phyloP scores from a whole-genome alignment of 2,329 filamentous ascomycete genomes.

The Stagonosporopsis tanaceti region DNA sequence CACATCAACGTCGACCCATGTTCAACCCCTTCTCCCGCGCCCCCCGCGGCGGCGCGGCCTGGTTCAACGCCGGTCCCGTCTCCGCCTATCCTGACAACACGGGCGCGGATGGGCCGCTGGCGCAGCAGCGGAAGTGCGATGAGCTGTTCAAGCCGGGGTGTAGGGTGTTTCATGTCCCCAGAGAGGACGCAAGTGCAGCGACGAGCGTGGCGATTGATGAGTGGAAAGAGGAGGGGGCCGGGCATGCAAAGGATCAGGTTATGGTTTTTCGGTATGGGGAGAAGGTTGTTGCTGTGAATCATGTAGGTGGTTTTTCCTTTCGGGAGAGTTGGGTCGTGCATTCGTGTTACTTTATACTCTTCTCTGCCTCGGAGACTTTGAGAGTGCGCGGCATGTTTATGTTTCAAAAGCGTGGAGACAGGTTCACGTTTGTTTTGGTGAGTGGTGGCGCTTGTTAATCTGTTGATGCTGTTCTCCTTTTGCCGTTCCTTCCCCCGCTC shows the following conservation, averaged over 20 bases:
- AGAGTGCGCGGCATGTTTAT: too few relatives aligned
- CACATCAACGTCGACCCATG: not conserved
- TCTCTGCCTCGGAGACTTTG: not conserved
- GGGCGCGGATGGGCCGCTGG: slow-evolving; percentile 19
- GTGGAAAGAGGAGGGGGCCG: slow-evolving; percentile 36
- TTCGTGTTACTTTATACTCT: not conserved
- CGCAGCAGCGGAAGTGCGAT: slow-evolving; percentile 28
- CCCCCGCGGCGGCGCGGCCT: slow-evolving; percentile 29
- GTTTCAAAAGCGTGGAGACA: too few relatives aligned
- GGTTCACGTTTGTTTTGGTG: too few relatives aligned
- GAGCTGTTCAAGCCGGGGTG: slow-evolving; percentile 28
- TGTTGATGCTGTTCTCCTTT: too few relatives aligned
- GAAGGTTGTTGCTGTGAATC: slow-evolving; percentile 72
- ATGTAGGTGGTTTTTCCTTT: slow-evolving; percentile 56
- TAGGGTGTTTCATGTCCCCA: slow-evolving; percentile 37
- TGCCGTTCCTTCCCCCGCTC: too few relatives aligned
- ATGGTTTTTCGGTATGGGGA: slow-evolving; percentile 71
- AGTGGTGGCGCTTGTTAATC: too few relatives aligned
- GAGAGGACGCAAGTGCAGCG: slow-evolving; percentile 29
- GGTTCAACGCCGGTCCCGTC: slow-evolving; percentile 34
- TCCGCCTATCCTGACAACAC: slow-evolving; percentile 32
- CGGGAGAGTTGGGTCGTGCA: too few relatives aligned
- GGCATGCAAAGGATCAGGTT: slow-evolving; percentile 62
- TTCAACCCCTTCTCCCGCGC: slow-evolving; percentile 33
- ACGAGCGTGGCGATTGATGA: slow-evolving; percentile 34